Conservation (phyloP, 116 monocot genomes). For the Dioscorea cayenensis region DNA sequence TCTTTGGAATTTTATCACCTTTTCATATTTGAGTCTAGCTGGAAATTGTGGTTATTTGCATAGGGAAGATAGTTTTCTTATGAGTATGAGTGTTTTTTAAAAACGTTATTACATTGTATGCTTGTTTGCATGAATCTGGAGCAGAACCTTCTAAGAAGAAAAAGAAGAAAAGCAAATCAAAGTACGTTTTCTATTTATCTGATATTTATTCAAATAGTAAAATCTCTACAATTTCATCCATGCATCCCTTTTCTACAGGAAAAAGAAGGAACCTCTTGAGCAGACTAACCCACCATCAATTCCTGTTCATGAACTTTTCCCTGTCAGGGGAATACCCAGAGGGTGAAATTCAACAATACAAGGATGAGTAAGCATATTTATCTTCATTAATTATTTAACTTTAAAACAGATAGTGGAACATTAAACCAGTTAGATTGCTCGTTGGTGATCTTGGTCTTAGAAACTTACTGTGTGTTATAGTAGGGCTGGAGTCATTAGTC, state of each 20-base stretch:
- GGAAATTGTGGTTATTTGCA: background rate
- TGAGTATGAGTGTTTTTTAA: background rate
- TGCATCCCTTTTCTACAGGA: conserved; percentile 30
- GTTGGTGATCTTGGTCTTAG: no score
- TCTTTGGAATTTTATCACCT: background rate
- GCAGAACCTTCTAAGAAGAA: conserved; percentile 83
- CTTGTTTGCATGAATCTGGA: background rate
- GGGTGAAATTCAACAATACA: conserved; percentile 97
- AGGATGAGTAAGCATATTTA: conserved; percentile 73
- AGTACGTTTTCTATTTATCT: conserved; percentile 32
- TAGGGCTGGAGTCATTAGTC: no score
- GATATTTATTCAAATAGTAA: no score
- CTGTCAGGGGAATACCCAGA: conserved; percentile 71
- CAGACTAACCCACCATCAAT: conserved; percentile 91
- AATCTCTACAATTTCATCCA: background rate
- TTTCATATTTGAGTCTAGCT: background rate
- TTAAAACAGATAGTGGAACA: no score
- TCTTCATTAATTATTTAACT: no score
- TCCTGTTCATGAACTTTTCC: conserved; percentile 78
- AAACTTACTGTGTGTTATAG: no score
- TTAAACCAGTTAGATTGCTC: no score
- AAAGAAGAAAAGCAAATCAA: conserved; percentile 85
- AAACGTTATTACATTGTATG: background rate
- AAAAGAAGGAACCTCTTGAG: conserved; percentile 70
- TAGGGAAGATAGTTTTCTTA: background rate